These are phyloP conservation scores for Verruconis gallopava DNA, from an alignment of 2,329 filamentous ascomycete species.

Conservation along the genomic window DNA sequence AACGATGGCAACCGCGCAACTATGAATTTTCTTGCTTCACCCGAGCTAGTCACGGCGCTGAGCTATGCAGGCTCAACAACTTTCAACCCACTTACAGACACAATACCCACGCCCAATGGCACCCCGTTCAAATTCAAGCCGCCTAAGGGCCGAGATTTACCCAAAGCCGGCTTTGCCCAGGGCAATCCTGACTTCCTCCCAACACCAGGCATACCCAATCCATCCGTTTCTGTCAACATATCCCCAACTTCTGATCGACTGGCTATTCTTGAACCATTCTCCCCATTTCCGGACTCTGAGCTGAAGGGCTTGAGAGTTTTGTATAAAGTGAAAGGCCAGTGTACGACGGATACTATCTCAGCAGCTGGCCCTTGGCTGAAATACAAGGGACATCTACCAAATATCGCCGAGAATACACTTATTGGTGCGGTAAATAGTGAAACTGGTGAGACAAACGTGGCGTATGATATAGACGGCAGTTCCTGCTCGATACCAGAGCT, in stretches of 20 bases:
- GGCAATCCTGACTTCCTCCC: conserved; percentile 66
- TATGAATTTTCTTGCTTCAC: conserved; percentile 97
- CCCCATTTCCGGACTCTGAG: conserved; percentile 64
- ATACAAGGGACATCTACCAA: conserved; percentile 97
- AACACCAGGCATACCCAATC: conserved; percentile 57
- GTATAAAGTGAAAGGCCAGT: conserved; percentile 94
- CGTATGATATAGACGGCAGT: conserved; percentile 72
- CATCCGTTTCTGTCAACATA: conserved; percentile 60
- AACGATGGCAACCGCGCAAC: conserved; percentile 95
- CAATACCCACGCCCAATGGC: conserved; percentile 66
- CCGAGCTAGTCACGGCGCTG: conserved; percentile 94
- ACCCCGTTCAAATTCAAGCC: conserved; percentile 74
- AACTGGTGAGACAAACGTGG: conserved; percentile 83
- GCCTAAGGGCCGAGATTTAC: conserved; percentile 48
- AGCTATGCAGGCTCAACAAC: conserved; percentile 82
- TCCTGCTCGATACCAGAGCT: conserved; percentile 74
- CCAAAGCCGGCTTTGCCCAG: conserved; percentile 63
- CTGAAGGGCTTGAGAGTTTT: conserved; percentile 70
- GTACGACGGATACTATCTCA: conserved; percentile 97
- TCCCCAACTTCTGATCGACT: conserved; percentile 81
- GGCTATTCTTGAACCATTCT: conserved; percentile 81
- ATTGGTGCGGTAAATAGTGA: conserved; percentile 89
- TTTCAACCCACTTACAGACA: conserved; percentile 91
- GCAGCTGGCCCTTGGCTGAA: conserved; percentile 95
- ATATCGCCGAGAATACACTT: conserved; percentile 94